Conservation (phyloP, 1,284 basidiomycete genomes). For the Hymenochaete sp. region DNA sequence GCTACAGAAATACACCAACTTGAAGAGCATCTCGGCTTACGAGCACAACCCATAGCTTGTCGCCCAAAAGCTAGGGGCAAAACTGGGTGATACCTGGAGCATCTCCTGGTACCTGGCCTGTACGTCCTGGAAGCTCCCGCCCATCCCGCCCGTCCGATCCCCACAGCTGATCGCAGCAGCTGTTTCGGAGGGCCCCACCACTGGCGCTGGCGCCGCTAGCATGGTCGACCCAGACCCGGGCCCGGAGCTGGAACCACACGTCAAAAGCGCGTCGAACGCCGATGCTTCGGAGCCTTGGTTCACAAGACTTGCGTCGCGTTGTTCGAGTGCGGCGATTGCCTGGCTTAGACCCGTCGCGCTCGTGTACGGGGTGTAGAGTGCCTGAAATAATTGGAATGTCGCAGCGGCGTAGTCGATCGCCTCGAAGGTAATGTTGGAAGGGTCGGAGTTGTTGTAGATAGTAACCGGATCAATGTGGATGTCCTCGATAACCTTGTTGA, state of each 20-base stretch:
- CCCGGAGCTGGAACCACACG: too few relatives aligned
- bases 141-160: neutral
- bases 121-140: neutral
- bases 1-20: neutral
- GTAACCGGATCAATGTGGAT: neutral
- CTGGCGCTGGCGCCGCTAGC: neutral
- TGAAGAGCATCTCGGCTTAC: too few relatives aligned
- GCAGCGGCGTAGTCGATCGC: neutral
- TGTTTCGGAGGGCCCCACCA: neutral
- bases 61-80: neutral
- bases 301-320: neutral
- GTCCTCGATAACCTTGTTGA: slow-evolving; percentile 5
- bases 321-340: slow-evolving; percentile 4
- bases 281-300: neutral
- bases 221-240: too few relatives aligned
- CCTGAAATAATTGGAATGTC: neutral
- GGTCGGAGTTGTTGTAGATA: slow-evolving; percentile 1
- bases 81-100: neutral
- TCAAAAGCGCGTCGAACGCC: neutral
- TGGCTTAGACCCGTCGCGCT: neutral
- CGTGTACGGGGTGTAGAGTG: neutral
- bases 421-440: neutral
- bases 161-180: slow-evolving; percentile 5
- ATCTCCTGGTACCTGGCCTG: slow-evolving; percentile 1
- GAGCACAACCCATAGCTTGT: slow-evolving; percentile 4